Percentiles rank a stretch among this genome's conserved stretches.
Evolutionary conservation across 768 basidiomycete species (phyloP).

Genomic region (Strobilomyces dryophilus): DNA sequence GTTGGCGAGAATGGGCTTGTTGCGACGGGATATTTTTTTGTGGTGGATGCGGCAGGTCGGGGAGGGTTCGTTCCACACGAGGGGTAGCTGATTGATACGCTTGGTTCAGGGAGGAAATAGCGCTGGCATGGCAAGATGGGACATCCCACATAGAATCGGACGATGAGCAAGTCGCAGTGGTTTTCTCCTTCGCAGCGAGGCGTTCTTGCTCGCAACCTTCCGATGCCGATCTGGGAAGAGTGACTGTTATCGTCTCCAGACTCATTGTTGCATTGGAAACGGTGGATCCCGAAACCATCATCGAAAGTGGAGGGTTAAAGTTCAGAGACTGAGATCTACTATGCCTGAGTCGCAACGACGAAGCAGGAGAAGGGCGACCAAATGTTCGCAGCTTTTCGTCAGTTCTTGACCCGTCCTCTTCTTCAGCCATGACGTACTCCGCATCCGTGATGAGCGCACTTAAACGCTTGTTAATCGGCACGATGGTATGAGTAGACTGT

Average conservation of each 20-base stretch:
- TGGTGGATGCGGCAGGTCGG: conserved; percentile 26
- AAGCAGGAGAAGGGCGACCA: conserved; percentile 37
- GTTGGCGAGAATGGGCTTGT: conserved; percentile 17
- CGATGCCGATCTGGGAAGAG: conserved; percentile 25
- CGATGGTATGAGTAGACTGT: conserved; percentile 69
- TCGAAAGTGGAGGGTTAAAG: conserved; percentile 34
- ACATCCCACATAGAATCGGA: conserved; percentile 22
- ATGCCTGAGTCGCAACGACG: conserved; percentile 45
- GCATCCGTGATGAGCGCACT: conserved; percentile 67
- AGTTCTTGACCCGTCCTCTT: conserved; percentile 38
- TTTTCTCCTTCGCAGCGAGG: conserved; percentile 39
- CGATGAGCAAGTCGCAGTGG: conserved; percentile 37
- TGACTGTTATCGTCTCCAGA: conserved; percentile 28
- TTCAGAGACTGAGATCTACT: conserved; percentile 66
- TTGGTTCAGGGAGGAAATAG: conserved; percentile 13
- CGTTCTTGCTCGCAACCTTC: conserved; percentile 37
- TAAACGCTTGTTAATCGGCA: conserved; percentile 60
- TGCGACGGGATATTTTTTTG: conserved; percentile 7
- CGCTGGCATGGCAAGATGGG: conserved; percentile 23
- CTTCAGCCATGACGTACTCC: conserved; percentile 64
- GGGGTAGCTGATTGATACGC: conserved; percentile 28
- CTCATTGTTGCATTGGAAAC: conserved; percentile 29
- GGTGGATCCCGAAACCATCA: conserved; percentile 25
- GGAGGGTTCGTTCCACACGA: conserved; percentile 27
- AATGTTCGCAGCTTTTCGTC: conserved; percentile 17